Conservation (phyloP, 2,329 filamentous ascomycete genomes). For the Cercospora janseana region DNA sequence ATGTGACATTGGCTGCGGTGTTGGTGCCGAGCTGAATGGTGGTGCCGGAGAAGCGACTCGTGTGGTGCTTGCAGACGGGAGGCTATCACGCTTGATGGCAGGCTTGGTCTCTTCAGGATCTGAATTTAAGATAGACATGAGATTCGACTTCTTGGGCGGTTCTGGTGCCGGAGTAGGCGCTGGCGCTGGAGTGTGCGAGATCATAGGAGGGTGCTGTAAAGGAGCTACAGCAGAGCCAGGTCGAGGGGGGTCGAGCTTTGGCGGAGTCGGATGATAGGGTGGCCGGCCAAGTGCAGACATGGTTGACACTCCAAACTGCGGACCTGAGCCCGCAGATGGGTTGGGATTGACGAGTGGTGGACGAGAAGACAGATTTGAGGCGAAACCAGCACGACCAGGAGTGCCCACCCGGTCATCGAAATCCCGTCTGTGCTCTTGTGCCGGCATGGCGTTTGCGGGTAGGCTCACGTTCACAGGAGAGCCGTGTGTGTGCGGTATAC, state of each 20-base stretch:
- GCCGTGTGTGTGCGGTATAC: slow-evolving; percentile 28
- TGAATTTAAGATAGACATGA: slow-evolving; percentile 38
- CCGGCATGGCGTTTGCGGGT: slow-evolving; percentile 14
- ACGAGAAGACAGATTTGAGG: slow-evolving; percentile 19
- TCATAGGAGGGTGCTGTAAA: slow-evolving; percentile 18
- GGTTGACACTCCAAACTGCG: slow-evolving; percentile 20
- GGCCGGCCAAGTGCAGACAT: slow-evolving; percentile 26
- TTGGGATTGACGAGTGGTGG: slow-evolving; percentile 22
- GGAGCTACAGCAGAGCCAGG: slow-evolving; percentile 28
- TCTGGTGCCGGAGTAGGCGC: slow-evolving; percentile 32
- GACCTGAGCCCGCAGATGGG: slow-evolving; percentile 15
- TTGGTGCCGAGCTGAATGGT: slow-evolving; percentile 19
- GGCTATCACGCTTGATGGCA: slow-evolving; percentile 33
- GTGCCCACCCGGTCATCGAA: slow-evolving; percentile 35
- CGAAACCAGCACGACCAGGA: slow-evolving; percentile 28
- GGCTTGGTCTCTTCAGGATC: slow-evolving; percentile 33
- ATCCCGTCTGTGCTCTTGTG: slow-evolving; percentile 31
- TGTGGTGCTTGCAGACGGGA: slow-evolving; percentile 25
- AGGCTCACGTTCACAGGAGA: slow-evolving; percentile 32
- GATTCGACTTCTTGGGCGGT: slow-evolving; percentile 40
- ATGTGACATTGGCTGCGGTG: slow-evolving; percentile 24
- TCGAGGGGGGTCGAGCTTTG: slow-evolving; percentile 35
- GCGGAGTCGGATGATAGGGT: slow-evolving; percentile 33
- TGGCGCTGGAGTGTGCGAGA: slow-evolving; percentile 19
- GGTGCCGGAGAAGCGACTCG: slow-evolving; percentile 31